Base-by-base conservation (phyloP, 106 monocot species). In the Posidonia australis region DNA sequence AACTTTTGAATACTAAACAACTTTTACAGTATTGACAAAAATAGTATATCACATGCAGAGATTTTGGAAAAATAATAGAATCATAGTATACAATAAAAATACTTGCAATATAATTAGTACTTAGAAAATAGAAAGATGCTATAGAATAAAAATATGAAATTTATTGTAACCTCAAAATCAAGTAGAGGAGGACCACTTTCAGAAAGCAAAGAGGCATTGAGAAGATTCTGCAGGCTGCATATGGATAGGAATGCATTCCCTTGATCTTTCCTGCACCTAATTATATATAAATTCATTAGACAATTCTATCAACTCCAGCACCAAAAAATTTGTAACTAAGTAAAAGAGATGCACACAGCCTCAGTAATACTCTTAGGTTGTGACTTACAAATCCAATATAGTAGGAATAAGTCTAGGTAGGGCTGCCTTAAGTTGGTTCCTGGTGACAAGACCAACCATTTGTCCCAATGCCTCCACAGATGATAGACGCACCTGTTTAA, bases 161-260 rank as follows among this genome's bases (percentile, higher is more conserved):
- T 16, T 28, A 30, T 11, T 28, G 58, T 42, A 32, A 86, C 96
- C 90, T 98, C 96, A 85, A 98, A 98, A 63, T 98, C 96, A 73
- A 98, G 80, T 66, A 98, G 52, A 72, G 96, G 96, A 71, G 90
- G 90, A 66, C 90, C 96, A 74, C 75, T 84, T 68, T 98, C 90
- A 62, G 96, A 80, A 21, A 87, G 52, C 73, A 96, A 80, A 56
- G 80, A 82, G 18, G 96, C 96, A 65, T 73, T 80, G 12, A 96
- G 82, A 74, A 96, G 66, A 83, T 77, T 80, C 73, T 86, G 90
- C 60, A 96, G 74, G 63, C 96, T 84, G 61, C 72, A 71, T 48
- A 84, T 81, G 31, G 90, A 79, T 30, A 87, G 51, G 74, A 70
- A 85, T 23, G 80, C 78, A 79, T 71, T 70, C 64, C 84, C 96